A percentile compares a stretch with the other conserved stretches of the same genome.
Evolutionary conservation across 2,329 filamentous ascomycete genomes (phyloP).

Genomic region (Aureobasidium sp.): DNA sequence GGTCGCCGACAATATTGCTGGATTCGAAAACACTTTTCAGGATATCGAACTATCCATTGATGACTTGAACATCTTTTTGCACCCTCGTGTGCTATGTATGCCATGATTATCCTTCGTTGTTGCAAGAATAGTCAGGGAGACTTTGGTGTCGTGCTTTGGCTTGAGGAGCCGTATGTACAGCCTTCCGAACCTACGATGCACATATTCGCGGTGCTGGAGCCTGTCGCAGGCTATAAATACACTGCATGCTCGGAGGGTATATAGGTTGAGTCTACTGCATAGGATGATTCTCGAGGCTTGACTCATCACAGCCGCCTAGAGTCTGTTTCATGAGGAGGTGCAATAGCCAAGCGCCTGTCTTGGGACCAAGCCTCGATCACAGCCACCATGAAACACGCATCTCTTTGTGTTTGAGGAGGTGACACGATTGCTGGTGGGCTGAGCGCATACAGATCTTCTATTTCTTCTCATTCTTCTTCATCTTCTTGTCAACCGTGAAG

Average conservation of each 20-base stretch:
- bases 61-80: neutral
- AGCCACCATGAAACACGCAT: constrained; percentile 9
- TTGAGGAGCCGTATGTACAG: neutral
- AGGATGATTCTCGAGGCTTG: neutral
- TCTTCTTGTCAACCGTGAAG: neutral
- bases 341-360: neutral
- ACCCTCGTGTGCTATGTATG: too few species aligned
- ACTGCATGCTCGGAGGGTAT: neutral
- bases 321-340: neutral
- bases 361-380: constrained; percentile 10
- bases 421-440: neutral
- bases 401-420: neutral
- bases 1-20: neutral
- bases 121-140: neutral
- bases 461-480: neutral
- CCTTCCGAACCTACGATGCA: too few species aligned
- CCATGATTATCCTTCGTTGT: neutral
- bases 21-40: neutral
- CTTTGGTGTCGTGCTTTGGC: neutral
- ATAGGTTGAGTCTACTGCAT: neutral
- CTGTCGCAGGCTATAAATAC: neutral
- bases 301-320: neutral
- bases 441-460: neutral
- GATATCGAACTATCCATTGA: neutral
- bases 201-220: neutral